These are phyloP conservation scores for Sechiopsis laciniata DNA, from an alignment of 306 rosid species.

Conservation along the genomic window DNA sequence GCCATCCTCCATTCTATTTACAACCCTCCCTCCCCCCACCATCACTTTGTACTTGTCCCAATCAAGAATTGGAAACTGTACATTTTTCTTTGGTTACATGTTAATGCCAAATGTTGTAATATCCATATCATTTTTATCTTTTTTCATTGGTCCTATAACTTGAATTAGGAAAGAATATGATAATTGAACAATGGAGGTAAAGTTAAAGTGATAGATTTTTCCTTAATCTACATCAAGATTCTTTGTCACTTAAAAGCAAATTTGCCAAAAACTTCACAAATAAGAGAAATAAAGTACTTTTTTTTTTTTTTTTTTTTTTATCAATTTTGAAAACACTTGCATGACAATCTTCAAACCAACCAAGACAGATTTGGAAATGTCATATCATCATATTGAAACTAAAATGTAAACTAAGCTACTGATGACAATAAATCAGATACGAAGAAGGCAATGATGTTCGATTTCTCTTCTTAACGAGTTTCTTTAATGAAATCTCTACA, in stretches of 20 bases:
- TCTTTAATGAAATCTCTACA: not conserved
- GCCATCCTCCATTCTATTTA: slow-evolving; percentile 31
- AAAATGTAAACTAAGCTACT: no score
- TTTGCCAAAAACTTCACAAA: not conserved
- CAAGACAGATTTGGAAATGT: not conserved
- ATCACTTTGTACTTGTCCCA: slow-evolving; percentile 38
- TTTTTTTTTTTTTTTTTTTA: no score
- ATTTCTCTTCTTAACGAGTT: not conserved
- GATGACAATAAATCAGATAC: not conserved
- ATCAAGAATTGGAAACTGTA: slow-evolving; percentile 54
- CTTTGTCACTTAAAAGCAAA: not conserved
- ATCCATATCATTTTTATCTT: not conserved
- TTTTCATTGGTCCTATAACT: no score
- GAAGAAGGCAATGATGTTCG: not conserved
- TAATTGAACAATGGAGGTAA: no score
- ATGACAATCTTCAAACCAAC: not conserved
- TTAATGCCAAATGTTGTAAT: slow-evolving; percentile 26
- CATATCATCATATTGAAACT: not conserved
- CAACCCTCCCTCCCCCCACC: no score
- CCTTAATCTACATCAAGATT: no score
- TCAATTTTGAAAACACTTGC: not conserved
- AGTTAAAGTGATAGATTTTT: no score
- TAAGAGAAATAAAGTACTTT: not conserved
- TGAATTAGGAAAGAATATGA: no score
- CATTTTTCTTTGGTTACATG: slow-evolving; percentile 33